Evolutionary conservation across 2,329 filamentous ascomycete genomes (phyloP).

Genomic region (Neofusicoccum parvum): DNA sequence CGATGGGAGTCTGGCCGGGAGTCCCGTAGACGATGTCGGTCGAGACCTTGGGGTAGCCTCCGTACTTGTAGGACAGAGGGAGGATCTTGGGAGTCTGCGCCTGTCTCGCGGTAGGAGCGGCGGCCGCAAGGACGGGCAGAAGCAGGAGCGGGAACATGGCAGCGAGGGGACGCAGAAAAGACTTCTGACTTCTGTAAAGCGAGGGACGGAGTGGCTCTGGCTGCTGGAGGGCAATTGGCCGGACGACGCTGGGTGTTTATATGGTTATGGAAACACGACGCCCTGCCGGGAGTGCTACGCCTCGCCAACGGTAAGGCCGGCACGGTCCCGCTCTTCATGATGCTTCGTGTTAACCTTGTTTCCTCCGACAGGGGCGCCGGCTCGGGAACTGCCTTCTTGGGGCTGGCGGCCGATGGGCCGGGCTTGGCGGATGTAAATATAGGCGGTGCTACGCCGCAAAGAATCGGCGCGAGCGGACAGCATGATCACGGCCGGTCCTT

Average conservation of each 20-base stretch:
- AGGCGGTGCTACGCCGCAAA: neutral
- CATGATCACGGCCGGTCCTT: neutral
- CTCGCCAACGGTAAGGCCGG: neutral
- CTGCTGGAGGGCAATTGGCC: neutral
- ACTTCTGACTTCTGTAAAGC: neutral
- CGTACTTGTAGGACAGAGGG: constrained; percentile 21
- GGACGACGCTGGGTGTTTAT: neutral
- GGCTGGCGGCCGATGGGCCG: neutral
- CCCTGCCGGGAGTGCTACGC: too few species aligned
- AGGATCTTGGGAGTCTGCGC: neutral
- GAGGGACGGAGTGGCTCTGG: neutral
- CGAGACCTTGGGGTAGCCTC: constrained; percentile 22
- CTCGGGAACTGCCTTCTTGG: neutral
- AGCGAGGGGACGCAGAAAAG: neutral
- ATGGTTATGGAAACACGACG: neutral
- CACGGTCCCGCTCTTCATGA: neutral
- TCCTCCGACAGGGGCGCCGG: neutral
- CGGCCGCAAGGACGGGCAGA: constrained; percentile 10
- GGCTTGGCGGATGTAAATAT: neutral
- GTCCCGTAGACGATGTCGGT: constrained; percentile 22
- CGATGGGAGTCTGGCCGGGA: constrained; percentile 16
- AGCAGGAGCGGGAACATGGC: constrained; percentile 13
- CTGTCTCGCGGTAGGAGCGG: constrained; percentile 2
- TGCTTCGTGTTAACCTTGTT: constrained; percentile 11
- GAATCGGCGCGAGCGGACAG: neutral